Evolutionary conservation across 352 stramenopile species (phyloP).

Genomic region (Hyaloperonospora brassicae): DNA sequence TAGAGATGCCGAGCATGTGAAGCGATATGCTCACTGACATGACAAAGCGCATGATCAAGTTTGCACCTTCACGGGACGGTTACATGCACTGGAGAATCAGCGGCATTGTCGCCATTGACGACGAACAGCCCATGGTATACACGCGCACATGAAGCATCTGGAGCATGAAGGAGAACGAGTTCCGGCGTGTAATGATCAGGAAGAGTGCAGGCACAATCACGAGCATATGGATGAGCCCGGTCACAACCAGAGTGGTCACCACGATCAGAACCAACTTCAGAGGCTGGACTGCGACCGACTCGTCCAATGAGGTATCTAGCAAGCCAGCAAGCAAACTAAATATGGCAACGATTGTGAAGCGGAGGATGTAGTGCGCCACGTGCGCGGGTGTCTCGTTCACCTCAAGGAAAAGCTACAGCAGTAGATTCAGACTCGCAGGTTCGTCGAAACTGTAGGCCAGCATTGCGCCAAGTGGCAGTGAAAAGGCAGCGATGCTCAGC

Average conservation of each 20-base stretch:
- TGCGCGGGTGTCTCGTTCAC: conserved; percentile 70
- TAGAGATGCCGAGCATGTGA: too few relatives aligned
- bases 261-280: conserved; percentile 39
- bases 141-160: conserved; percentile 63
- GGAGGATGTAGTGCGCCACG: conserved; percentile 65
- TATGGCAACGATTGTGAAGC: conserved; percentile 64
- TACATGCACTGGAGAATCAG: conserved; percentile 68
- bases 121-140: conserved; percentile 63
- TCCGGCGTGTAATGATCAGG: conserved; percentile 42
- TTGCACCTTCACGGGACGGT: conserved; percentile 40
- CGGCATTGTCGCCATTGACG: conserved; percentile 65
- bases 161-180: conserved; percentile 65
- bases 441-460: conserved; percentile 66
- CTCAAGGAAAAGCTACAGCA: conserved; percentile 70
- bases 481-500: too few relatives aligned
- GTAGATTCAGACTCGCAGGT: conserved; percentile 56
- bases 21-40: conserved; percentile 65
- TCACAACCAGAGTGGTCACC: too few relatives aligned
- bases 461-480: too few relatives aligned
- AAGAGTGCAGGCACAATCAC: conserved; percentile 57
- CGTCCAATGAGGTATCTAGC: conserved; percentile 37
- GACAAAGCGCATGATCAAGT: conserved; percentile 61
- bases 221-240: conserved; percentile 50
- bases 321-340: conserved; percentile 60
- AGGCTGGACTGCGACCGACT: conserved; percentile 35